Percentiles rank a stretch among this genome's conserved stretches.
Conservation (phyloP, 306 rosid genomes). For the Cicer judaicum region DNA sequence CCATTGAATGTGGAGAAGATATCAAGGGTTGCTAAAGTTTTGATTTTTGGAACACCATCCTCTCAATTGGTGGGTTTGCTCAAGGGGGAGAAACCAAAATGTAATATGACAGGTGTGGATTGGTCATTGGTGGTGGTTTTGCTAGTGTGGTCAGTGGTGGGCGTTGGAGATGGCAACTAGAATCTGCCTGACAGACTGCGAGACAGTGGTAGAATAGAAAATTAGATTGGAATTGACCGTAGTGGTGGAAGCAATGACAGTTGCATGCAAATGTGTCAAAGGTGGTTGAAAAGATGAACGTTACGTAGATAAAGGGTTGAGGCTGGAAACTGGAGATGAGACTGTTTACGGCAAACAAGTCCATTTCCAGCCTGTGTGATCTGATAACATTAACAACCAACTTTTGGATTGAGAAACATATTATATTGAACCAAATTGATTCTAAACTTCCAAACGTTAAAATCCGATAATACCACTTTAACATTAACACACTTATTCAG, state of each 20-base stretch:
- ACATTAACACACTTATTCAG: slow-evolving; percentile 4
- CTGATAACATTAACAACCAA: slow-evolving; percentile 21
- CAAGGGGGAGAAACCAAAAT: not conserved
- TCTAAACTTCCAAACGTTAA: slow-evolving; percentile 18
- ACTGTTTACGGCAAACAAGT: not conserved
- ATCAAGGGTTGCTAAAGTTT: slow-evolving; percentile 15
- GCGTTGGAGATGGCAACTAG: not conserved
- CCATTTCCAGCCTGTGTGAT: not conserved
- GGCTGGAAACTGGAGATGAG: not conserved
- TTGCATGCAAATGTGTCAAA: not conserved
- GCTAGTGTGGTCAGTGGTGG: slow-evolving; percentile 14
- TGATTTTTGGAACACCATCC: not conserved
- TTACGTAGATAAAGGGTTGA: not conserved
- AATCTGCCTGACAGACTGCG: not conserved
- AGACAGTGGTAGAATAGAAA: not conserved
- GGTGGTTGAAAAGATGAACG: not conserved
- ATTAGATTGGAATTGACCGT: not conserved
- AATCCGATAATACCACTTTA: slow-evolving; percentile 13
- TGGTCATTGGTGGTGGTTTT: not conserved
- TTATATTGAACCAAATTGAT: slow-evolving; percentile 6
- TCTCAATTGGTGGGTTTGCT: not conserved
- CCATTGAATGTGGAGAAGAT: not conserved
- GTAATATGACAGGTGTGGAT: not conserved
- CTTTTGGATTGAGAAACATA: slow-evolving; percentile 2
- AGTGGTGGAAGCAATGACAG: not conserved